Evolutionary conservation across 352 stramenopile genomes (phyloP), one percentile per base, ranked within the genome.

Genomic region (Phytophthora colocasiae): DNA sequence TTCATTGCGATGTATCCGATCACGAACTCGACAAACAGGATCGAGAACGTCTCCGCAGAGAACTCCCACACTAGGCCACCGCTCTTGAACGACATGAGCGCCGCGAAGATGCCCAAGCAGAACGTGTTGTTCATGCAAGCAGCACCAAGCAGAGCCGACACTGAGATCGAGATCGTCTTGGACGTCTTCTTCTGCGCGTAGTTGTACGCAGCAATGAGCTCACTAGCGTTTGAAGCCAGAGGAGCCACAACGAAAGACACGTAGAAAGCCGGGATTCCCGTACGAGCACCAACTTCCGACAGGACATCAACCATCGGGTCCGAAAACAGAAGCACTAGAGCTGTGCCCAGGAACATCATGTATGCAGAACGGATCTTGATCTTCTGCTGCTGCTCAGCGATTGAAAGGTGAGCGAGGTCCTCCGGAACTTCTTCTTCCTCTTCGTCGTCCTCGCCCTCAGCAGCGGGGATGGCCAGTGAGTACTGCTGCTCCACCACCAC

Each of bases 91-190:
- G 92, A 98, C 73, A 99, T 98, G 40, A 99, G 86, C 58, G 92
- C 88, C 65, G 98, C 96, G 63, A 99, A 99, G 68, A 99, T 98
- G 32, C 92, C 97, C 17, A 99, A 85, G 69, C 95, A 98, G 73
- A 99, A 99, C n/a, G 98, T 99, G 83, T 99, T 99, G 88, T 99
- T 99, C 97, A 99, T 99, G 73, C 93, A 98, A 12, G 96, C 97
- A 27, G 97, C 97, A 27, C 98, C 98, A 24, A 98, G 87, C 49
- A 98, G 82, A 47, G 91, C 82, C 44, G 95, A 91, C 31, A 99
- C 85, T 9, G 95, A 97, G 60, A 99, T 98, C 31, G 96, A 98
- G 45, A 99, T 99, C 17, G 93, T 98, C 81, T 98, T 99, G 66
- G 84, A 90, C 47, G 96, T 99, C 80, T 99, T 99, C 83, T 99